These are phyloP conservation scores for Cercospora sesami DNA, from an alignment of 2,329 filamentous ascomycete genomes.

Conservation along the genomic window DNA sequence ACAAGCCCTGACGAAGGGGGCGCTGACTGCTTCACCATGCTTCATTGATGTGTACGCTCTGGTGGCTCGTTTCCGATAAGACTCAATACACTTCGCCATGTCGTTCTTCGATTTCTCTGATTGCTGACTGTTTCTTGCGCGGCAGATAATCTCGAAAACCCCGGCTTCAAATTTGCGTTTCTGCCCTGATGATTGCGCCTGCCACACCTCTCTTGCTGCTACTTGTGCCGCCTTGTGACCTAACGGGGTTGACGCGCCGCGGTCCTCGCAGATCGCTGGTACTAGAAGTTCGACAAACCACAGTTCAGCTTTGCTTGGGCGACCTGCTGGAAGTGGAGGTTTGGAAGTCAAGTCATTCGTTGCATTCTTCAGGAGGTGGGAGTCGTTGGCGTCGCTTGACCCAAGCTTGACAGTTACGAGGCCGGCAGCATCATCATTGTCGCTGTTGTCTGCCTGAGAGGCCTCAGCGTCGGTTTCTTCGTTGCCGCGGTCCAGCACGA, in stretches of 20 bases:
- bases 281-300: not conserved
- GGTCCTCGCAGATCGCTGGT: not conserved
- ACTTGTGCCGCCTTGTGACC: not conserved
- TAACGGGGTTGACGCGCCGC: not conserved
- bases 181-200: not conserved
- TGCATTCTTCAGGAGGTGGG: not conserved
- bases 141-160: too few species aligned
- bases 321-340: not conserved
- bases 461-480: not conserved
- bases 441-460: not conserved
- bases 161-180: not conserved
- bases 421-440: not conserved
- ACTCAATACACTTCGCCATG: not conserved
- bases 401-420: not conserved
- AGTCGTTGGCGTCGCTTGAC: not conserved
- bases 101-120: not conserved
- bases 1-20: not conserved
- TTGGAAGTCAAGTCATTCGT: not conserved
- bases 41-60: not conserved
- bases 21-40: not conserved
- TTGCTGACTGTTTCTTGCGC: not conserved
- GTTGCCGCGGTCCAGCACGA: not conserved
- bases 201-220: not conserved
- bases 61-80: not conserved
- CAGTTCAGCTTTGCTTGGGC: not conserved